Conservation (phyloP, 257 asterid species). For the Solanum habrochaites region DNA sequence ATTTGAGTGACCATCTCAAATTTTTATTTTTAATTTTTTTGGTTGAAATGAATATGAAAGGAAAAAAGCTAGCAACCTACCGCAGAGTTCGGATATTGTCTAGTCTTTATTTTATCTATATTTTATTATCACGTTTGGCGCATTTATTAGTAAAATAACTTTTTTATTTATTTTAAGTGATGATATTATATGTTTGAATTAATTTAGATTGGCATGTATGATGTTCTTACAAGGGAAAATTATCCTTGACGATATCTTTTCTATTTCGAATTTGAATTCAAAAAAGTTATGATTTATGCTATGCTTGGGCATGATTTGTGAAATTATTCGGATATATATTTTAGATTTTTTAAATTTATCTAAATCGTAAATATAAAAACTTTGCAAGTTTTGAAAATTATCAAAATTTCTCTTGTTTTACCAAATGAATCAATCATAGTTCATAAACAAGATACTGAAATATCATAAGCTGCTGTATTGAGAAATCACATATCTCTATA, state of each 20-base stretch:
- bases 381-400: too few relatives aligned
- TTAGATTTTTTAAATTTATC: too few relatives aligned
- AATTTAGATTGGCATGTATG: not conserved
- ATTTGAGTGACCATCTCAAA: not conserved
- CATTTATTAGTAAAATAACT: not conserved
- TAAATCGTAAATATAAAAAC: too few relatives aligned
- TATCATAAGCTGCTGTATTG: not conserved
- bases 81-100: not conserved
- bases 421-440: not conserved
- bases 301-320: too few relatives aligned
- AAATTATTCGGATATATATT: too few relatives aligned
- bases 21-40: too few relatives aligned
- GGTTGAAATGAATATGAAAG: not conserved
- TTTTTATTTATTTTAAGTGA: not conserved
- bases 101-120: not conserved
- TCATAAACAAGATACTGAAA: not conserved
- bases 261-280: not conserved
- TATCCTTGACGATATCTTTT: not conserved
- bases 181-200: not conserved
- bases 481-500: too few relatives aligned
- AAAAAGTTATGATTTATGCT: not conserved
- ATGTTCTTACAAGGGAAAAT: not conserved
- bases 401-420: too few relatives aligned
- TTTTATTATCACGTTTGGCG: not conserved
- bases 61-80: not conserved